These are phyloP conservation scores for Nemania bipapillata DNA, from an alignment of 2,329 filamentous ascomycete species.

Conservation along the genomic window DNA sequence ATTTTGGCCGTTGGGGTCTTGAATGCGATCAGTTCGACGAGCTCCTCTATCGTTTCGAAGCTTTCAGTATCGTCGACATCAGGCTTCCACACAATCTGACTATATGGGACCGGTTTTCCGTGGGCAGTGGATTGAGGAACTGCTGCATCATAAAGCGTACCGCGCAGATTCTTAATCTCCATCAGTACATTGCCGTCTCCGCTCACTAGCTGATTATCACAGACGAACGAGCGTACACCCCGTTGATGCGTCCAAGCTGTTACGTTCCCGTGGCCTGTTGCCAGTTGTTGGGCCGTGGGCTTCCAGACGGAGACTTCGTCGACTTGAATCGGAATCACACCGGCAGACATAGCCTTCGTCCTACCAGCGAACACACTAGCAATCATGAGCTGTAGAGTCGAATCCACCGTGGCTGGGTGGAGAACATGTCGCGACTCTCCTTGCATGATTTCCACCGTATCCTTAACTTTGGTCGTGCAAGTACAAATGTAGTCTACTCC, in stretches of 20 bases:
- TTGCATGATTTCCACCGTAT: neutral
- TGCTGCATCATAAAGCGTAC: slow-evolving; percentile 47
- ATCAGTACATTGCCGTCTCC: slow-evolving; percentile 45
- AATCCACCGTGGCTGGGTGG: slow-evolving; percentile 51
- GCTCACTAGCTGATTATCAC: slow-evolving; percentile 42
- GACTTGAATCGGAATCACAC: slow-evolving; percentile 30
- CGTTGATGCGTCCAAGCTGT: slow-evolving; percentile 30
- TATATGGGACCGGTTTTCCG: slow-evolving; percentile 40
- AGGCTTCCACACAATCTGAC: slow-evolving; percentile 45
- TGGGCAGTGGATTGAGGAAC: slow-evolving; percentile 44
- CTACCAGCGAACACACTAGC: slow-evolving; percentile 27
- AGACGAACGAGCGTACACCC: slow-evolving; percentile 42
- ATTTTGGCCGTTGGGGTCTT: slow-evolving; percentile 24
- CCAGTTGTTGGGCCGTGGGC: neutral
- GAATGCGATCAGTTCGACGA: slow-evolving; percentile 19
- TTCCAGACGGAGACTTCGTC: slow-evolving; percentile 28
- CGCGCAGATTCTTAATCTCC: slow-evolving; percentile 47
- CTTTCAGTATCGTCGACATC: too few relatives aligned
- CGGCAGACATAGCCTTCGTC: slow-evolving; percentile 32
- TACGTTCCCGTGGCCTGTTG: neutral
- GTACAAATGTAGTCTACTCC: neutral
- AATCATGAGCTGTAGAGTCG: slow-evolving; percentile 39
- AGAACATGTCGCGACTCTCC: slow-evolving; percentile 44
- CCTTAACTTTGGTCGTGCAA: neutral
- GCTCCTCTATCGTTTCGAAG: too few relatives aligned